Evolutionary conservation across 306 rosid genomes (phyloP).

Genomic region (Bauhinia variegata): DNA sequence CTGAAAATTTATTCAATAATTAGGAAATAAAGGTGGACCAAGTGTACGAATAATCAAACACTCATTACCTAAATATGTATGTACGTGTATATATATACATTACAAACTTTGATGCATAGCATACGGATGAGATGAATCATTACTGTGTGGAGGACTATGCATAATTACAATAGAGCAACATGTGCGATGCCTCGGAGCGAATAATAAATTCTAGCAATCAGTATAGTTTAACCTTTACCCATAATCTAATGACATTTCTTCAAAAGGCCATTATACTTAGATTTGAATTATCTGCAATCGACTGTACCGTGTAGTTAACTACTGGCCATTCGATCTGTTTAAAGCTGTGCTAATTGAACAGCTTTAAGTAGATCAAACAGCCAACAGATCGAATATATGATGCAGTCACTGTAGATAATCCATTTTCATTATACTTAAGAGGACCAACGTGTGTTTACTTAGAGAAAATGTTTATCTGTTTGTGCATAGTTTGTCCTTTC

Average conservation of each 20-base stretch:
- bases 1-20: too few species aligned
- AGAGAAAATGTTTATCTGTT: background rate
- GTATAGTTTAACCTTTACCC: background rate
- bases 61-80: too few species aligned
- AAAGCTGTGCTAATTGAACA: too few species aligned
- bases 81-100: too few species aligned
- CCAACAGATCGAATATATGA: too few species aligned
- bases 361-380: too few species aligned
- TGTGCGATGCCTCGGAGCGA: slow-evolving; percentile 32
- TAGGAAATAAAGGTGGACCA: too few species aligned
- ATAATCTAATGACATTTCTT: background rate
- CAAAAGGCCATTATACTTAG: too few species aligned
- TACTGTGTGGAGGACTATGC: slow-evolving; percentile 4
- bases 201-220: background rate
- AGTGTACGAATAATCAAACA: too few species aligned
- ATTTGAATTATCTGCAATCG: too few species aligned
- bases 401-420: background rate
- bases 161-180: slow-evolving; percentile 30
- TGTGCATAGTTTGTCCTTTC: background rate
- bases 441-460: background rate
- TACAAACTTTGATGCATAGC: background rate
- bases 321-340: too few species aligned
- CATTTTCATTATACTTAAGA: background rate
- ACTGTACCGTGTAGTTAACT: too few species aligned
- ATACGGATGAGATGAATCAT: background rate